Evolutionary conservation across 2,329 filamentous ascomycete genomes (phyloP).

Genomic region (Aspergillus latus): DNA sequence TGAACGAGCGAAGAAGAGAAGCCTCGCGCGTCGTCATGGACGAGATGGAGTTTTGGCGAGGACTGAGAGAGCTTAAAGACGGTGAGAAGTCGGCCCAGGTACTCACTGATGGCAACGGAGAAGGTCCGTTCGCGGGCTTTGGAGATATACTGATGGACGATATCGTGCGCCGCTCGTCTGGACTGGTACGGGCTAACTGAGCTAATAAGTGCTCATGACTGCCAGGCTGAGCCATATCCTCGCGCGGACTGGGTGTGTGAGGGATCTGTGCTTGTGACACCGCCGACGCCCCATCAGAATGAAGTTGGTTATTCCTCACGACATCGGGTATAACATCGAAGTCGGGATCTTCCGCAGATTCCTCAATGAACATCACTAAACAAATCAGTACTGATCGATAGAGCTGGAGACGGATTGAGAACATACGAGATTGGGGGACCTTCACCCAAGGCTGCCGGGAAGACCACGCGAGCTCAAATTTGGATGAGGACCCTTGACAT

Average conservation of each 20-base stretch:
- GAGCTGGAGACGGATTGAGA: background rate
- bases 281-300: background rate
- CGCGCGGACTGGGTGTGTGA: slow-evolving; percentile 4
- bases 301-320: background rate
- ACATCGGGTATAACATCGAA: slow-evolving; percentile 6
- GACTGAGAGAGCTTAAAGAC: slow-evolving; percentile 16
- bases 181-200: slow-evolving; percentile 5
- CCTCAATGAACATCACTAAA: slow-evolving; percentile 31
- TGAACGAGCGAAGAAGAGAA: slow-evolving; percentile 35
- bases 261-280: background rate
- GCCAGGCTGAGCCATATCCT: background rate
- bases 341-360: slow-evolving; percentile 21
- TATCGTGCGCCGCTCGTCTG: slow-evolving; percentile 11
- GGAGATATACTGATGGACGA: slow-evolving; percentile 19
- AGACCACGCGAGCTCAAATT: slow-evolving; percentile 34
- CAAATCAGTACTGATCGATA: background rate
- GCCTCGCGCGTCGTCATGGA: slow-evolving; percentile 33
- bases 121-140: slow-evolving; percentile 3
- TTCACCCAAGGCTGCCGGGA: slow-evolving; percentile 34
- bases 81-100: slow-evolving; percentile 17
- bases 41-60: slow-evolving; percentile 10
- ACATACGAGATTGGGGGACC: slow-evolving; percentile 29
- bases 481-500: slow-evolving; percentile 25
- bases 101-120: slow-evolving; percentile 18
- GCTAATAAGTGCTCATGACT: background rate